Evolutionary conservation across 139 green algal species (phyloP).

Genomic region (Asterochloris erici): DNA sequence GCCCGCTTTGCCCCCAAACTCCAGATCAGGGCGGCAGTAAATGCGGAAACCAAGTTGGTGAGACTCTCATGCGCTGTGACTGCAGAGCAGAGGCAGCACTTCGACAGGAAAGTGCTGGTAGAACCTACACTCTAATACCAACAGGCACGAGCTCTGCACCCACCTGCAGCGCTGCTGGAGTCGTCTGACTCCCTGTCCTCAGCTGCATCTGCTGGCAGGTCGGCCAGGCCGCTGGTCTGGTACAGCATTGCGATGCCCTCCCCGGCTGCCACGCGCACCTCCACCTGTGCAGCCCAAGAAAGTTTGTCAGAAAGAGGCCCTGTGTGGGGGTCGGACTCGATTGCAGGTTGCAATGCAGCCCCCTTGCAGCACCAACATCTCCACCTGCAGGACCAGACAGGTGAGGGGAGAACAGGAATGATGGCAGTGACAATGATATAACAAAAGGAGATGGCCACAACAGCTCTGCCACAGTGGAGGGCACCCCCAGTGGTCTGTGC

Average conservation of each 20-base stretch:
- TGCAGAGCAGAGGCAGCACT: no score
- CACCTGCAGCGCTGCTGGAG: background rate
- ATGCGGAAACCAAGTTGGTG: background rate
- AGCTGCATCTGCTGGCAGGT: conserved; percentile 8
- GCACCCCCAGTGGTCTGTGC: no score
- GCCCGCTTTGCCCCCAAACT: background rate
- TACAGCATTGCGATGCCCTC: conserved; percentile 64
- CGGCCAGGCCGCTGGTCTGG: conserved; percentile 34
- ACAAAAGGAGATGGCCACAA: background rate
- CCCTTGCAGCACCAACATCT: background rate
- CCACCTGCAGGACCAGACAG: background rate
- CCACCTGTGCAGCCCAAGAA: conserved; percentile 37
- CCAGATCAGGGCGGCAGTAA: background rate
- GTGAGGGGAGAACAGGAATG: background rate
- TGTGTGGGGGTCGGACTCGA: conserved; percentile 41
- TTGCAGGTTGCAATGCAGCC: conserved; percentile 20
- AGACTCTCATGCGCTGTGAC: background rate
- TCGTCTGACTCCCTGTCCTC: background rate
- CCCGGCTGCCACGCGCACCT: conserved; percentile 49
- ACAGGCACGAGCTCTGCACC: background rate
- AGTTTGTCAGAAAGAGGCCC: background rate
- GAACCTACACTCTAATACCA: background rate
- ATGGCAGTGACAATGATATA: background rate
- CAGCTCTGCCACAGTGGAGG: background rate
- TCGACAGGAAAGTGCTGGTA: no score